Base-by-base conservation (phyloP, 1,284 basidiomycete species). In the Puccinia coronata region DNA sequence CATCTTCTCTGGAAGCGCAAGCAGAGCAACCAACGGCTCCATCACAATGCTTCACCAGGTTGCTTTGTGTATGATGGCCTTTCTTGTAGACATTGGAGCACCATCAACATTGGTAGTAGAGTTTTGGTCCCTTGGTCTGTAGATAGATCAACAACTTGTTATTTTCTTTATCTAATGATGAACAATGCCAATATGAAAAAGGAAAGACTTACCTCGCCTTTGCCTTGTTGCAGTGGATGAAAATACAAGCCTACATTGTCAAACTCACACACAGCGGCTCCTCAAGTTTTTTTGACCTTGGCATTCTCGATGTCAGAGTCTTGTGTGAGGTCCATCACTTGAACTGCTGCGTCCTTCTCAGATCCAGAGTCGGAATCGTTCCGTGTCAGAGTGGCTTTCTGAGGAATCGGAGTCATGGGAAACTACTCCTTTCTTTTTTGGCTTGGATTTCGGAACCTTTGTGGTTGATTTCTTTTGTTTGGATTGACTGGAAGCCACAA, bases 31-130 rank as follows among this genome's bases (percentile, higher is more conserved):
- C 31, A 14, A 36, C 14, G n/a, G 23, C 71, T 16, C 71, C 71
- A 36, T 73, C 71, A 34, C 71, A 51, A n/a, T 55, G 71, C 14
- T 57, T 6, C n/a, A n/a, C n/a, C n/a, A n/a, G n/a, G n/a, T n/a
- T n/a, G n/a, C n/a, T n/a, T n/a, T n/a, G n/a, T n/a, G n/a, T 41
- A 31, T 55, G 5, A n/a, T 34, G 4, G n/a, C 47, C 71, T 36
- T 36, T 51, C 31, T 55, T 73, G 51, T 55, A 73, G 4, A n/a
- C 6, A 14, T 55, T 34, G 4, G 49, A 23, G 20, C 71, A 73
- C 49, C 49, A 73, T 36, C 20, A 11, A 23, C 71, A 73, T 20
- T 23, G 12, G 18, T 39, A 39, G 28, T 55, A 73, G 34, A 65
- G 61, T n/a, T 43, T 65, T 18, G 34, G 31, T 65, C 61, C 61